A percentile compares a stretch with the other conserved stretches of the same genome.
Evolutionary conservation across 495 filamentous ascomycete genomes (phyloP).

Genomic region (Platismatia glauca): DNA sequence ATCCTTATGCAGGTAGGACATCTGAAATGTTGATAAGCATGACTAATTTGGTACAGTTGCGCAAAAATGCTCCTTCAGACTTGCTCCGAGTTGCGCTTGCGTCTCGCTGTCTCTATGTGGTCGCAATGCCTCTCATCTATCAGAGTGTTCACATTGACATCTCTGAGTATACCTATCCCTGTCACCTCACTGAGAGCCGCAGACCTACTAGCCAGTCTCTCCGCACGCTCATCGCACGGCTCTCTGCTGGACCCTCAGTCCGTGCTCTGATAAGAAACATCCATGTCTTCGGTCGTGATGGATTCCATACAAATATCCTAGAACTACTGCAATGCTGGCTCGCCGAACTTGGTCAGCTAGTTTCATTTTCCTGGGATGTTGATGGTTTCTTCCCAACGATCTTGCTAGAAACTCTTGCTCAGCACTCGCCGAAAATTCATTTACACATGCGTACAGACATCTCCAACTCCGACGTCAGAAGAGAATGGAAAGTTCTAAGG

Average conservation of each 20-base stretch:
- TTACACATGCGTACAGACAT: not conserved
- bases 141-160: not conserved
- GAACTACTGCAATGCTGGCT: not conserved
- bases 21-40: not conserved
- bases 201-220: not conserved
- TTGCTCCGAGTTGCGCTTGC: not conserved
- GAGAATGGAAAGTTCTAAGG: not conserved
- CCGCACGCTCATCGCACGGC: not conserved
- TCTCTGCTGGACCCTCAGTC: not conserved
- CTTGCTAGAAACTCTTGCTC: not conserved
- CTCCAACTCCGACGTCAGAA: not conserved
- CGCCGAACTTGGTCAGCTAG: not conserved
- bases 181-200: not conserved
- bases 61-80: not conserved
- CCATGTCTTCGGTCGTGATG: not conserved
- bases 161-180: not conserved
- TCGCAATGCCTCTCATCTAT: not conserved
- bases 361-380: not conserved
- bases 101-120: not conserved
- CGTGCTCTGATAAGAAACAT: not conserved
- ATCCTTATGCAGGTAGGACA: not conserved
- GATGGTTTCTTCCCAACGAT: not conserved
- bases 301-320: not conserved
- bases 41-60: not conserved
- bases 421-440: not conserved